Conservation (phyloP, 345 rosid species). For the Arabidopsis arenosa region DNA sequence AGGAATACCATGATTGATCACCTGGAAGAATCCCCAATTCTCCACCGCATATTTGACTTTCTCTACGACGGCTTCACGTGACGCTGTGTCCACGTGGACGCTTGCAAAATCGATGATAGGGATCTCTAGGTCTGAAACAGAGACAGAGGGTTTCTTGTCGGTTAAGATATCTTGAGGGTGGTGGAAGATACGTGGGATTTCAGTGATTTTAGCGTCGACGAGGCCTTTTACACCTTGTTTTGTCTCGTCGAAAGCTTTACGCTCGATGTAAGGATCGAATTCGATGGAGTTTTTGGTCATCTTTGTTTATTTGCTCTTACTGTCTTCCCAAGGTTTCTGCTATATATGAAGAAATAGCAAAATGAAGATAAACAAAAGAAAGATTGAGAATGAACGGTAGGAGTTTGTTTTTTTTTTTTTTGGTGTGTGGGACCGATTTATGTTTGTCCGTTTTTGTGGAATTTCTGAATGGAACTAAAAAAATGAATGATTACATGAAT, state of each 20-base stretch:
- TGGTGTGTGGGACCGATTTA: not conserved
- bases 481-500: not conserved
- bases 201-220: slow-evolving; percentile 37
- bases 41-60: slow-evolving; percentile 36
- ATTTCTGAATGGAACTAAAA: not conserved
- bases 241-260: slow-evolving; percentile 46
- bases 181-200: slow-evolving; percentile 44
- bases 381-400: not conserved
- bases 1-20: slow-evolving; percentile 55
- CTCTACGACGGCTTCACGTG: slow-evolving; percentile 37
- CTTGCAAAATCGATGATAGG: slow-evolving; percentile 52
- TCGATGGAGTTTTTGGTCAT: not conserved
- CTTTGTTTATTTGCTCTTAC: not conserved
- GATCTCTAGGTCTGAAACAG: slow-evolving; percentile 27
- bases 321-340: not conserved
- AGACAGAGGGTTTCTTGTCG: not conserved
- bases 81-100: not conserved
- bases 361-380: not conserved
- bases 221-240: slow-evolving; percentile 48
- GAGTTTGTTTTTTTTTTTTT: not conserved
- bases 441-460: not conserved
- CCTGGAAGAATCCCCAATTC: slow-evolving; percentile 57
- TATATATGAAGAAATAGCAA: not conserved
- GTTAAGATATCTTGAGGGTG: not conserved
- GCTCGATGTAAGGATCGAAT: slow-evolving; percentile 30